Evolutionary conservation across 2,329 filamentous ascomycete species (phyloP).

Genomic region (Penicillium digitatum): DNA sequence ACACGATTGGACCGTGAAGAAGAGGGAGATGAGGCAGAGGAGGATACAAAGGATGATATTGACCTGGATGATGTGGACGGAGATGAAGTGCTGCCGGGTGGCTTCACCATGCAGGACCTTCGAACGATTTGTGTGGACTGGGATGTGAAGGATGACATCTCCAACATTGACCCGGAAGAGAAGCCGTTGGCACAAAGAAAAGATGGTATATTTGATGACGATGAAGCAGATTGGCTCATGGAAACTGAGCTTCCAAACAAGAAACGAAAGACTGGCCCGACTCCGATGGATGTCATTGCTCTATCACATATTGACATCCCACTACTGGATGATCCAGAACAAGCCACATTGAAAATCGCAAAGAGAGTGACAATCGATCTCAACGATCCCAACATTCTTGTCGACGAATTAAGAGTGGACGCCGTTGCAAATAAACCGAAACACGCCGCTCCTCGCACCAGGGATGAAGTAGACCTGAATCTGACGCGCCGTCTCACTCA

Average conservation of each 20-base stretch:
- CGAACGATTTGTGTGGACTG: conserved; percentile 84
- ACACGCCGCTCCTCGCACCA: conserved; percentile 33
- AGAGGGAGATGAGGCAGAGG: conserved; percentile 52
- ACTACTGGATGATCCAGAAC: conserved; percentile 75
- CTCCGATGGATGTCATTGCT: conserved; percentile 45
- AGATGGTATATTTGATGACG: conserved; percentile 41
- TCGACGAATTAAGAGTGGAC: conserved; percentile 70
- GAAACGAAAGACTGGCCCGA: conserved; percentile 58
- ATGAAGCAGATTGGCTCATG: conserved; percentile 52
- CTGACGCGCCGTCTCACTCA: conserved; percentile 69
- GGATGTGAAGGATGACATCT: conserved; percentile 56
- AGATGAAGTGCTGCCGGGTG: conserved; percentile 63
- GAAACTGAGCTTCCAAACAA: conserved; percentile 55
- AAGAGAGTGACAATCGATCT: conserved; percentile 80
- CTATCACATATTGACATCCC: conserved; percentile 62
- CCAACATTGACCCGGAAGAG: conserved; percentile 14
- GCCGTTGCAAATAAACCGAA: conserved; percentile 54
- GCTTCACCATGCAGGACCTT: conserved; percentile 74
- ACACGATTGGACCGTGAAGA: conserved; percentile 42
- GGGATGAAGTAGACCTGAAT: conserved; percentile 63
- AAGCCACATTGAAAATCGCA: conserved; percentile 65
- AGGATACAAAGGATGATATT: conserved; percentile 48
- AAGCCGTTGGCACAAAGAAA: conserved; percentile 11
- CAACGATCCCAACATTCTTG: conserved; percentile 79
- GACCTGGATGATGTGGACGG: conserved; percentile 52